Percentiles rank a stretch among this genome's conserved stretches.
phyloP scores from a whole-genome alignment of 139 green algal genomes.

The Chlorella sp. region DNA sequence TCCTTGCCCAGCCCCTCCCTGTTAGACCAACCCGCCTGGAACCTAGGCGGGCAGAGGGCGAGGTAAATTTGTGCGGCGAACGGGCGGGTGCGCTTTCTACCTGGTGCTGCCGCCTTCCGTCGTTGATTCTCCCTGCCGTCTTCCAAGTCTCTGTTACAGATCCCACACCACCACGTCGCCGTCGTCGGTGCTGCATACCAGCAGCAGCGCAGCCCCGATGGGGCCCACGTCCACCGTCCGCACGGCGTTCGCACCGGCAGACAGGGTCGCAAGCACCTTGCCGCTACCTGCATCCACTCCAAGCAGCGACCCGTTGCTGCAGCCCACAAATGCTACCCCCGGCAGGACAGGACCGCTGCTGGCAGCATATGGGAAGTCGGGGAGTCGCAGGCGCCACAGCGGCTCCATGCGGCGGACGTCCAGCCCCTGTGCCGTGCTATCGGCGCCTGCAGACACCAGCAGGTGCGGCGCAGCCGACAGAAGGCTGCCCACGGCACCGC shows the following conservation, averaged over 20 bases:
- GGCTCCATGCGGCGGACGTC: not conserved
- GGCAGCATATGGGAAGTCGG: not conserved
- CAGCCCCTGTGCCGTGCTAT: not conserved
- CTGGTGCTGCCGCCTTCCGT: too few relatives aligned
- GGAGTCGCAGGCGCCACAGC: not conserved
- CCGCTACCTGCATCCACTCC: not conserved
- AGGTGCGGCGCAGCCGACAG: not conserved
- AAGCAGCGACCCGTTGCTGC: not conserved
- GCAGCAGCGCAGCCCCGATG: not conserved
- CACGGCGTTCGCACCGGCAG: not conserved
- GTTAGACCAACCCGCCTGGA: too few relatives aligned
- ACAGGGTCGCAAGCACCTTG: not conserved
- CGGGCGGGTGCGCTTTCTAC: too few relatives aligned
- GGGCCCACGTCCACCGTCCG: not conserved
- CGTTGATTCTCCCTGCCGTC: too few relatives aligned
- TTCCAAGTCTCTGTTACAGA: too few relatives aligned
- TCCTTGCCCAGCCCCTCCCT: too few relatives aligned
- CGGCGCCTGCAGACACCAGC: not conserved
- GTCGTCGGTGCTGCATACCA: not conserved
- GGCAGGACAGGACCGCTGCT: not conserved
- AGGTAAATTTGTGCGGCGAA: too few relatives aligned
- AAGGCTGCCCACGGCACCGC: constrained; percentile 5
- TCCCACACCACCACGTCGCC: not conserved
- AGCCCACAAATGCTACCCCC: constrained; percentile 11
- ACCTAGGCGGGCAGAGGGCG: too few relatives aligned